Percentiles rank a stretch among this genome's conserved stretches.
Evolutionary conservation across 495 filamentous ascomycete genomes (phyloP).

Genomic region (Terfezia claveryi): DNA sequence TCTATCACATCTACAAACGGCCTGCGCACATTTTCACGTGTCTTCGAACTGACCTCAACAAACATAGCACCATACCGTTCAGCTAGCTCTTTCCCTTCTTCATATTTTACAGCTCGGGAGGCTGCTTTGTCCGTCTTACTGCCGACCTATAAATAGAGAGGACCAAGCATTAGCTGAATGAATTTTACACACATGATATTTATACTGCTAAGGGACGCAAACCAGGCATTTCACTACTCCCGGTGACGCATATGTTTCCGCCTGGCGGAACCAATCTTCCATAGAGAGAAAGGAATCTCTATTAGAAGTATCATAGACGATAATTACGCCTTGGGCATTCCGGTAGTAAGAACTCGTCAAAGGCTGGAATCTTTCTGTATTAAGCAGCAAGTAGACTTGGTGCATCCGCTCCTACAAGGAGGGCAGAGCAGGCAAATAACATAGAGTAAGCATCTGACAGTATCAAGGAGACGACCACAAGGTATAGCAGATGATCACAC

Average conservation of each 20-base stretch:
- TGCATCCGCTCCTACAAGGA: too few relatives aligned
- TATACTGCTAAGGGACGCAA: slow-evolving; percentile 3
- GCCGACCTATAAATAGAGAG: slow-evolving; percentile 23
- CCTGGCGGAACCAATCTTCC: slow-evolving; percentile 39
- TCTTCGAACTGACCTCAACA: slow-evolving; percentile 35
- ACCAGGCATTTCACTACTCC: slow-evolving; percentile 33
- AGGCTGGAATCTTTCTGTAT: slow-evolving; percentile 35
- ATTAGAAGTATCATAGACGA: slow-evolving; percentile 38
- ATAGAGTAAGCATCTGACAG: background rate
- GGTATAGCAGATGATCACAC: background rate
- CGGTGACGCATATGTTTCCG: slow-evolving; percentile 29
- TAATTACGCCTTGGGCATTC: slow-evolving; percentile 35
- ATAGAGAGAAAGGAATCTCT: slow-evolving; percentile 32
- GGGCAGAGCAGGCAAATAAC: too few relatives aligned
- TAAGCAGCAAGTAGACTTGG: background rate
- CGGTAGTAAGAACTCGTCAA: slow-evolving; percentile 40
- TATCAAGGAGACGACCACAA: background rate
- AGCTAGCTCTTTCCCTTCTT: slow-evolving; percentile 31
- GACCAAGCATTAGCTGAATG: background rate
- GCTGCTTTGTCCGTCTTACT: slow-evolving; percentile 32
- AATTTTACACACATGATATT: background rate
- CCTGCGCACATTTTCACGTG: slow-evolving; percentile 29
- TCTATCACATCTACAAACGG: slow-evolving; percentile 35
- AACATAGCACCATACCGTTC: slow-evolving; percentile 27
- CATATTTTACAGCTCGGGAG: slow-evolving; percentile 27